Evolutionary conservation across 495 filamentous ascomycete species (phyloP).

Genomic region (Lasiosphaeriaceae sp.): DNA sequence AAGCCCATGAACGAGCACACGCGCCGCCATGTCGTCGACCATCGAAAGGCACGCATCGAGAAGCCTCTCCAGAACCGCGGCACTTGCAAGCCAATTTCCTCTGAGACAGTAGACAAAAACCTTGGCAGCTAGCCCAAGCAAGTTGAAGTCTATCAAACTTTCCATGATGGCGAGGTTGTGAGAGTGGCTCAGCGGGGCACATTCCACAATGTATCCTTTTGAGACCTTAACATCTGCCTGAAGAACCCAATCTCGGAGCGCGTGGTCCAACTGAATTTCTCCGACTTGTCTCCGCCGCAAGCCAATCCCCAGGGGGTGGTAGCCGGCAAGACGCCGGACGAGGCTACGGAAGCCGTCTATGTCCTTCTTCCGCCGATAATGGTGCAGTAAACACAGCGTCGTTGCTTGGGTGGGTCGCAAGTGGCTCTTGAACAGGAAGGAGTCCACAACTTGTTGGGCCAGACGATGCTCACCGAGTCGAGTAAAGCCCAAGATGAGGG

Average conservation of each 20-base stretch:
- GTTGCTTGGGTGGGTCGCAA: constrained; percentile 53
- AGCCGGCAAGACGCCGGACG: constrained; percentile 34
- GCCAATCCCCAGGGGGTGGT: constrained; percentile 21
- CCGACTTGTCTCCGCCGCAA: constrained; percentile 11
- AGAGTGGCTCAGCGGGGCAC: constrained; percentile 17
- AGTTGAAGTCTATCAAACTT: constrained; percentile 34
- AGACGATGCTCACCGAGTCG: constrained; percentile 46
- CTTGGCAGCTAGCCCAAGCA: constrained; percentile 30
- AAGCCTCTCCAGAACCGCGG: constrained; percentile 28
- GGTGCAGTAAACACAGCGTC: constrained; percentile 48
- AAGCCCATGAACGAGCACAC: constrained; percentile 22
- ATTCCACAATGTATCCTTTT: constrained; percentile 22
- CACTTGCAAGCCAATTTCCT: constrained; percentile 18
- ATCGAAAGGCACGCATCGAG: constrained; percentile 27
- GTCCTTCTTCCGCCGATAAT: constrained; percentile 46
- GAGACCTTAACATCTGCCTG: constrained; percentile 4
- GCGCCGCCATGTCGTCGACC: constrained; percentile 24
- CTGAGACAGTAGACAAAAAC: constrained; percentile 31
- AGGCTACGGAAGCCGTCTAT: constrained; percentile 35
- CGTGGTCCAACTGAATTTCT: not conserved
- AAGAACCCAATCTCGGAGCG: constrained; percentile 17
- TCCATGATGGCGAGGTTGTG: constrained; percentile 35
- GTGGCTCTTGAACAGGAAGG: constrained; percentile 43
- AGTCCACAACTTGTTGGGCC: constrained; percentile 50
- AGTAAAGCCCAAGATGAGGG: constrained; percentile 57